These are phyloP conservation scores for Clitopilus passeckerianus DNA, from an alignment of 768 basidiomycete genomes.

Conservation along the genomic window DNA sequence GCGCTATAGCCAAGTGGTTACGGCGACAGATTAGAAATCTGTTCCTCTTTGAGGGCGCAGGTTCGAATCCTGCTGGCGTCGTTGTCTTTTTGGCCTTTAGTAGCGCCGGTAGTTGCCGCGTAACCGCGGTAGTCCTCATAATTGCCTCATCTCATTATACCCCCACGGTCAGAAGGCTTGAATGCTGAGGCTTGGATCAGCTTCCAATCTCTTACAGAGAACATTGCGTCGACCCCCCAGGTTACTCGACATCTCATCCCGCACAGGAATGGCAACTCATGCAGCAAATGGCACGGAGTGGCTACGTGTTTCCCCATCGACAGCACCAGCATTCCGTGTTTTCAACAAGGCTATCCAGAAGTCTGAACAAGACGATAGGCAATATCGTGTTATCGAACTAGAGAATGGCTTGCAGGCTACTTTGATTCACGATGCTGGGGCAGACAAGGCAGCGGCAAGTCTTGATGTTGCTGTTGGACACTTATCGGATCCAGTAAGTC, in stretches of 20 bases:
- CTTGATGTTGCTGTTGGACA: conserved; percentile 95
- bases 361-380: conserved; percentile 73
- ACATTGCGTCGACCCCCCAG: neutral
- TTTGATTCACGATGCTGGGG: conserved; percentile 75
- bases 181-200: conserved; percentile 6
- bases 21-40: conserved; percentile 75
- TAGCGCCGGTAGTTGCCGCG: neutral
- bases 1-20: conserved; percentile 81
- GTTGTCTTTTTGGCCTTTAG: neutral
- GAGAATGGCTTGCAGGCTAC: conserved; percentile 86
- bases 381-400: conserved; percentile 79
- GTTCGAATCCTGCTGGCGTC: conserved; percentile 48
- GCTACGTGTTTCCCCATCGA: conserved; percentile 23
- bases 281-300: conserved; percentile 20
- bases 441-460: conserved; percentile 94
- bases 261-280: neutral
- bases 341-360: conserved; percentile 62
- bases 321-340: conserved; percentile 41
- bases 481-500: conserved; percentile 78
- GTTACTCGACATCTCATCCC: no score
- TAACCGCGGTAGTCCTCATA: neutral
- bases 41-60: conserved; percentile 68
- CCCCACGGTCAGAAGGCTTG: neutral
- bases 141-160: neutral
- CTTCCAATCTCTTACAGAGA: neutral